phyloP scores from a whole-genome alignment of 2,329 filamentous ascomycete genomes.

The Trichoderma endophyticum region DNA sequence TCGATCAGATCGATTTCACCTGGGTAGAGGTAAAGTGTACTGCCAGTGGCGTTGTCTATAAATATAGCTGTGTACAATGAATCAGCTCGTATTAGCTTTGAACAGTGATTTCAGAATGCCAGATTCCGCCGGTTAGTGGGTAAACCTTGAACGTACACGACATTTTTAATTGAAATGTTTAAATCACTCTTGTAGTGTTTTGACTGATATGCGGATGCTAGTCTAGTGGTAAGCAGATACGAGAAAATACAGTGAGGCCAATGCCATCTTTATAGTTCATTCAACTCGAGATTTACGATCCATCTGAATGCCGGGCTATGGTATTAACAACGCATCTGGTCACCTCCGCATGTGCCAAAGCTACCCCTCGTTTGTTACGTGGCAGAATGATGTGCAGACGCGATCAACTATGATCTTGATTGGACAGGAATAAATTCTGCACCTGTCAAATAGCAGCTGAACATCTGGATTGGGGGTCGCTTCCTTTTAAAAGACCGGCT shows the following conservation, averaged over 20 bases:
- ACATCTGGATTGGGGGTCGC: neutral
- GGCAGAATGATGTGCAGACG: neutral
- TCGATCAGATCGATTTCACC: neutral
- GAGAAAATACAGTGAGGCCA: neutral
- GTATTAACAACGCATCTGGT: neutral
- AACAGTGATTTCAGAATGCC: neutral
- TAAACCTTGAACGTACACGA: neutral
- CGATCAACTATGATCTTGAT: neutral
- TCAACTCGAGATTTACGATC: neutral
- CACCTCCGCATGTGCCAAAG: neutral
- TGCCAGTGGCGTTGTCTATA: neutral
- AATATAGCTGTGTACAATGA: neutral
- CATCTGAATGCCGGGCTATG: neutral
- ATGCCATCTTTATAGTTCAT: neutral
- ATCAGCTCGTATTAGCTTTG: neutral
- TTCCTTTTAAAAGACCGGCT: neutral
- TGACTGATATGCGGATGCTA: neutral
- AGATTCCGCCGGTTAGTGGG: neutral
- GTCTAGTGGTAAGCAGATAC: neutral
- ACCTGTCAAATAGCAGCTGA: neutral
- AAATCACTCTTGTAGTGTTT: neutral
- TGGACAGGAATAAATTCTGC: neutral
- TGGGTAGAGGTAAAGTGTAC: neutral
- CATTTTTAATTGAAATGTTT: neutral
- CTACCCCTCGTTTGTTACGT: neutral